Conservation (phyloP, 768 basidiomycete species). For the Macrolepiota albuminosa region DNA sequence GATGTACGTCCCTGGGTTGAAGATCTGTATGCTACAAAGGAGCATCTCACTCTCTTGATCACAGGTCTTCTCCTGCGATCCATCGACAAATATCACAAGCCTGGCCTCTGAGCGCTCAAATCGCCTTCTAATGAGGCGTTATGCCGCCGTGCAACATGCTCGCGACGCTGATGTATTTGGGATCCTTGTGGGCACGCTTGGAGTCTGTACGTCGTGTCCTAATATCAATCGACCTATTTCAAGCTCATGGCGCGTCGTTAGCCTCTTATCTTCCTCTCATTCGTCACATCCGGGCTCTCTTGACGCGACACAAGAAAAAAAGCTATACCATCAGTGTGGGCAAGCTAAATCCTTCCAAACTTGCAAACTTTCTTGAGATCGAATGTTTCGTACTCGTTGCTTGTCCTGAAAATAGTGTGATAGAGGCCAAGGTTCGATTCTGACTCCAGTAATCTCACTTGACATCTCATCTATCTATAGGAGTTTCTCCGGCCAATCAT, state of each 20-base stretch:
- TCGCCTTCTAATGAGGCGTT: constrained; percentile 83
- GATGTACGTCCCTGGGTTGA: constrained; percentile 35
- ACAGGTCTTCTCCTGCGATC: constrained; percentile 79
- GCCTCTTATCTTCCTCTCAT: constrained; percentile 87
- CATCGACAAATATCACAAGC: constrained; percentile 37
- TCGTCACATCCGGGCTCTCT: constrained; percentile 66
- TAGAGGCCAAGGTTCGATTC: constrained; percentile 57
- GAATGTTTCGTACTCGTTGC: constrained; percentile 95
- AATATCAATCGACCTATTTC: not conserved
- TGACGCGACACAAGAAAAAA: constrained; percentile 73
- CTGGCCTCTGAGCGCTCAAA: constrained; percentile 72
- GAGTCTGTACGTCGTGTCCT: constrained; percentile 56
- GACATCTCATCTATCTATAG: constrained; percentile 30
- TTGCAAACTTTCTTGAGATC: constrained; percentile 94
- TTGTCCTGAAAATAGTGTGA: constrained; percentile 87
- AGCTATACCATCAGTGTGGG: constrained; percentile 94
- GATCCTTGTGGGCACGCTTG: constrained; percentile 91
- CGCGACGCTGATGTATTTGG: constrained; percentile 93
- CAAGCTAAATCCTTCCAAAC: constrained; percentile 89
- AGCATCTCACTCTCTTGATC: not conserved
- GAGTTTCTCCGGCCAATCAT: constrained; percentile 90
- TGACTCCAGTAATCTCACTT: not conserved
- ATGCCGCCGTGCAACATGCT: constrained; percentile 81
- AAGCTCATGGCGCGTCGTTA: constrained; percentile 21
- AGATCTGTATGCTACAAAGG: not conserved